Evolutionary conservation across 2,329 filamentous ascomycete genomes (phyloP).

Genomic region (Colletotrichum tamarilloi): DNA sequence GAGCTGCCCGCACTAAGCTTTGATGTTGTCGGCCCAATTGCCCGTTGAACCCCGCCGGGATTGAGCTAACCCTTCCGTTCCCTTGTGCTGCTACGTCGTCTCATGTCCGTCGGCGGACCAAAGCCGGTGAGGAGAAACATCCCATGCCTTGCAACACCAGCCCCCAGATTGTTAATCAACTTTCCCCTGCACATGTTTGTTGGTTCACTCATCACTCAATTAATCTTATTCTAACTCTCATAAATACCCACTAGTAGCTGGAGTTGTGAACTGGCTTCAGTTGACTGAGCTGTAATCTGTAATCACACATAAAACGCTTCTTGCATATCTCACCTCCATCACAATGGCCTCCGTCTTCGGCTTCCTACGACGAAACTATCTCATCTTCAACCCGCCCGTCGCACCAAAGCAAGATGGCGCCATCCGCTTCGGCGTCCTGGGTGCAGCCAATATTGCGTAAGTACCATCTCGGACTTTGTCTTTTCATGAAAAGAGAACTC

Average conservation of each 20-base stretch:
- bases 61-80: background rate
- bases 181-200: background rate
- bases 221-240: background rate
- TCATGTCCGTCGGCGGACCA: background rate
- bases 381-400: constrained; percentile 14
- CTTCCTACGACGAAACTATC: constrained; percentile 23
- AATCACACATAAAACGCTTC: background rate
- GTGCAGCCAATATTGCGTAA: constrained; percentile 53
- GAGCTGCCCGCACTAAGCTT: no score
- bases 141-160: background rate
- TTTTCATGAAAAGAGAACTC: background rate
- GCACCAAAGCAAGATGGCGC: constrained; percentile 33
- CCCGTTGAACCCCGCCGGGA: background rate
- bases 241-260: background rate
- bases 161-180: background rate
- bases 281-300: background rate
- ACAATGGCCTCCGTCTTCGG: constrained; percentile 24
- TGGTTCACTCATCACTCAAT: background rate
- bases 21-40: background rate
- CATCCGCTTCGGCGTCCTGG: constrained; percentile 54
- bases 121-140: background rate
- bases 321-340: background rate
- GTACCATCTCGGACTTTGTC: constrained; percentile 25
- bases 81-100: background rate
- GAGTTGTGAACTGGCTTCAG: background rate